These are phyloP conservation scores for Aspergillus costaricaensis DNA, from an alignment of 2,329 filamentous ascomycete species.

Conservation along the genomic window DNA sequence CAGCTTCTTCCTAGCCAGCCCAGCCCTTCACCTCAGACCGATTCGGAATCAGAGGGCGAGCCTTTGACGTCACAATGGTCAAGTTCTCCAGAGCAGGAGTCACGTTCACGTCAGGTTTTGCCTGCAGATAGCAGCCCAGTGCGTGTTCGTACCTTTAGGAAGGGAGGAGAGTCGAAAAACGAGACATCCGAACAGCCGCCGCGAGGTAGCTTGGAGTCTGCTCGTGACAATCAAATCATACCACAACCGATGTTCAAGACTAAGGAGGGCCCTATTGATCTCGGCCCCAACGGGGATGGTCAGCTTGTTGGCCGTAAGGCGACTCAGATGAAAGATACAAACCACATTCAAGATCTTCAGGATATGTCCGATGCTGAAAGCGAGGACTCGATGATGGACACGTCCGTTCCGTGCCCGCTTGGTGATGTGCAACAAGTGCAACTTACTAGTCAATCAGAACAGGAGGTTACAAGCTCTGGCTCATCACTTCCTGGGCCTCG, in stretches of 20 bases:
- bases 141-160: not conserved
- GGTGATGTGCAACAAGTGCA: slow-evolving; percentile 25
- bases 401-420: slow-evolving; percentile 35
- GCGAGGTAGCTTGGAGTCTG: not conserved
- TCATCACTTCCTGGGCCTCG: slow-evolving; percentile 22
- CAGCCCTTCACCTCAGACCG: slow-evolving; percentile 18
- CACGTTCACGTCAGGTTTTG: slow-evolving; percentile 19
- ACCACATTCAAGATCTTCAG: not conserved
- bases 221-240: not conserved
- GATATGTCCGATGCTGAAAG: slow-evolving; percentile 26
- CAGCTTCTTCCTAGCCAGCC: slow-evolving; percentile 4
- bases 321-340: not conserved
- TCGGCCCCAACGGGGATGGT: not conserved
- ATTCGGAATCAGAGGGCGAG: slow-evolving; percentile 22
- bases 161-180: not conserved
- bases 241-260: not conserved
- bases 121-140: slow-evolving; percentile 35
- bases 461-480: slow-evolving; percentile 25
- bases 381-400: slow-evolving; percentile 40
- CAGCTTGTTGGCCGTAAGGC: not conserved
- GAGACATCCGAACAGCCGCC: not conserved
- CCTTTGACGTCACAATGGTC: slow-evolving; percentile 20
- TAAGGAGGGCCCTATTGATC: not conserved
- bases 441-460: slow-evolving; percentile 26
- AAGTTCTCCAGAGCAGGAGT: slow-evolving; percentile 14